Evolutionary conservation across 73 alveolate genomes (phyloP).

Genomic region (Paramecium tetraurelia): DNA sequence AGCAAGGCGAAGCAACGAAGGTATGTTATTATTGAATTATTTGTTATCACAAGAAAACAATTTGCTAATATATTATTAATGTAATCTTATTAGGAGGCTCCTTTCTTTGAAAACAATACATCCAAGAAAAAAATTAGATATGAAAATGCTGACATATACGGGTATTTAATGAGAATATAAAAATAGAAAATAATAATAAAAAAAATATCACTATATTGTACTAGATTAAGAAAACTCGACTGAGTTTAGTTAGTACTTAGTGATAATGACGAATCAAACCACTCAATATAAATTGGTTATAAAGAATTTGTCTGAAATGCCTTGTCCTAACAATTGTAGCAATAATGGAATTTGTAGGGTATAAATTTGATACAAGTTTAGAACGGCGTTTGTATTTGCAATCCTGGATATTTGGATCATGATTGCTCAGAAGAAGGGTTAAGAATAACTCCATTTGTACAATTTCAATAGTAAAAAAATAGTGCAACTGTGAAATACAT

Average conservation of each 20-base stretch:
- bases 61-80: background rate
- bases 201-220: background rate
- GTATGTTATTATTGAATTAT: background rate
- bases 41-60: background rate
- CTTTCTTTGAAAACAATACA: background rate
- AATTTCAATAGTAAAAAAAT: background rate
- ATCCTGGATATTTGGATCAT: background rate
- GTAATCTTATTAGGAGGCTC: background rate
- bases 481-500: background rate
- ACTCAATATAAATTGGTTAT: background rate
- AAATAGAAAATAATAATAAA: background rate
- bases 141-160: background rate
- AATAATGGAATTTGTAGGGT: background rate
- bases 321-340: background rate
- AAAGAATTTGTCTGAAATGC: background rate
- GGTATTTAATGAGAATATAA: background rate
- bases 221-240: background rate
- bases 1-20: background rate
- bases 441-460: background rate
- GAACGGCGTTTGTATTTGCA: background rate
- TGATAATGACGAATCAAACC: background rate
- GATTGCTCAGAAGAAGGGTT: background rate
- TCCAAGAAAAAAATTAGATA: background rate
- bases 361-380: background rate
- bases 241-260: background rate